These are phyloP conservation scores for Pseudotsuga menziesii DNA, from an alignment of 75 land plant genomes.

Conservation along the genomic window DNA sequence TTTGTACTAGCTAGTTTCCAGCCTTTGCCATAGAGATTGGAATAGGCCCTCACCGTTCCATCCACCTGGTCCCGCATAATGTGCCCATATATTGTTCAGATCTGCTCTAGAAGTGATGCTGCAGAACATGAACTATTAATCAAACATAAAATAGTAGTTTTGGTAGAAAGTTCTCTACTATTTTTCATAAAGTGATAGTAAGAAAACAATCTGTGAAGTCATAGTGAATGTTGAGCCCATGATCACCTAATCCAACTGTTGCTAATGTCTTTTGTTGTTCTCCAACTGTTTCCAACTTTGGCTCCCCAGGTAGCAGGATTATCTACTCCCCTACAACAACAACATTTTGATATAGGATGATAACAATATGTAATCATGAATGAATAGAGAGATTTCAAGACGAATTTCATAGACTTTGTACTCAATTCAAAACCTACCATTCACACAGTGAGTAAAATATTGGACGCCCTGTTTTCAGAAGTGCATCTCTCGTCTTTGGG, in stretches of 20 bases:
- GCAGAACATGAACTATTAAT: background rate
- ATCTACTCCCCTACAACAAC: constrained; percentile 52
- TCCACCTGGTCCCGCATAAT: constrained; percentile 71
- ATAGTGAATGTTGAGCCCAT: background rate
- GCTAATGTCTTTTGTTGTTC: constrained; percentile 67
- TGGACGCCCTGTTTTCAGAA: constrained; percentile 59
- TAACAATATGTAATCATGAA: too few relatives aligned
- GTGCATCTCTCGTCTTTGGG: constrained; percentile 68
- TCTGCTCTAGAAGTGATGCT: constrained; percentile 54
- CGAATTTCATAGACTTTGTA: too few relatives aligned
- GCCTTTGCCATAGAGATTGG: too few relatives aligned
- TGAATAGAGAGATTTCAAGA: constrained; percentile 10
- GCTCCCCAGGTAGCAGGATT: constrained; percentile 78
- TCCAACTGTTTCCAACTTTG: constrained; percentile 62
- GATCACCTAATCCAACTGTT: constrained; percentile 60
- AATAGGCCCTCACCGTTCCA: constrained; percentile 55
- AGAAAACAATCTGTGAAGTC: background rate
- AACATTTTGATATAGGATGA: too few relatives aligned
- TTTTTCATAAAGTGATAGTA: background rate
- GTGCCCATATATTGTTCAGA: constrained; percentile 51
- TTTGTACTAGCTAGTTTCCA: too few relatives aligned
- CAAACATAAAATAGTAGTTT: background rate
- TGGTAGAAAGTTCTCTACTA: background rate
- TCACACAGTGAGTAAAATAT: constrained; percentile 93
- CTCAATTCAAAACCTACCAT: constrained; percentile 43